Percentiles rank a stretch among this genome's conserved stretches.
These are phyloP conservation scores for Podospora sp. DNA, from an alignment of 495 filamentous ascomycete genomes.

Conservation along the genomic window DNA sequence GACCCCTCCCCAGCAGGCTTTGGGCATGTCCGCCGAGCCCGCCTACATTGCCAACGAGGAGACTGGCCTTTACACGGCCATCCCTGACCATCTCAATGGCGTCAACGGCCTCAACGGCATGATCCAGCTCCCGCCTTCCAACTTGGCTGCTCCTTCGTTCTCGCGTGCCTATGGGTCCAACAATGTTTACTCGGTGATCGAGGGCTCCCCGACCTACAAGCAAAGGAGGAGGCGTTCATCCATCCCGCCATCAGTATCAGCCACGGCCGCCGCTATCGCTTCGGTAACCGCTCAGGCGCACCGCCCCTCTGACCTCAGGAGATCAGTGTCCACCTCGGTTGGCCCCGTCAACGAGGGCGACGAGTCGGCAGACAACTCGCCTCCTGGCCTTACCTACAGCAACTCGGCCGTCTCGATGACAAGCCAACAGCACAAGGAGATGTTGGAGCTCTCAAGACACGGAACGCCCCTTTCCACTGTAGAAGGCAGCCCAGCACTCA, in stretches of 20 bases:
- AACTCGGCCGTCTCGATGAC: conserved; percentile 58
- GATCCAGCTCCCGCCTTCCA: conserved; percentile 89
- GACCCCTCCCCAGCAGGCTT: conserved; percentile 87
- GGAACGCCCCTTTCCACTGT: conserved; percentile 82
- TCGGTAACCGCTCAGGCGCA: conserved; percentile 58
- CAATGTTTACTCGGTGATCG: conserved; percentile 92
- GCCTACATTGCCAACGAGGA: conserved; percentile 98
- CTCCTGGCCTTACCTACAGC: conserved; percentile 67
- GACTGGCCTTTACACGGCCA: conserved; percentile 90
- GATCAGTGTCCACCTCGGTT: conserved; percentile 88
- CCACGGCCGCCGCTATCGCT: conserved; percentile 64
- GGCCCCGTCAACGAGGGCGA: conserved; percentile 79
- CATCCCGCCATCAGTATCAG: conserved; percentile 72
- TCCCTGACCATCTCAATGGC: conserved; percentile 72
- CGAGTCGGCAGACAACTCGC: conserved; percentile 69
- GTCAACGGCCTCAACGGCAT: conserved; percentile 71
- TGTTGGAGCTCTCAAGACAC: conserved; percentile 81
- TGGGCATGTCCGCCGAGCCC: conserved; percentile 78
- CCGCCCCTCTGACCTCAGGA: conserved; percentile 81
- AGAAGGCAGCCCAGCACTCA: conserved; percentile 74
- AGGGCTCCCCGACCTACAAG: conserved; percentile 98
- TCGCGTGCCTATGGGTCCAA: conserved; percentile 71
- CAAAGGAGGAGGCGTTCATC: conserved; percentile 92
- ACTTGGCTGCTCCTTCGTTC: conserved; percentile 75
- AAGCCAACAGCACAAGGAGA: conserved; percentile 71